phyloP scores from a whole-genome alignment of 2,329 filamentous ascomycete species.

The Cyanodermella asteris region DNA sequence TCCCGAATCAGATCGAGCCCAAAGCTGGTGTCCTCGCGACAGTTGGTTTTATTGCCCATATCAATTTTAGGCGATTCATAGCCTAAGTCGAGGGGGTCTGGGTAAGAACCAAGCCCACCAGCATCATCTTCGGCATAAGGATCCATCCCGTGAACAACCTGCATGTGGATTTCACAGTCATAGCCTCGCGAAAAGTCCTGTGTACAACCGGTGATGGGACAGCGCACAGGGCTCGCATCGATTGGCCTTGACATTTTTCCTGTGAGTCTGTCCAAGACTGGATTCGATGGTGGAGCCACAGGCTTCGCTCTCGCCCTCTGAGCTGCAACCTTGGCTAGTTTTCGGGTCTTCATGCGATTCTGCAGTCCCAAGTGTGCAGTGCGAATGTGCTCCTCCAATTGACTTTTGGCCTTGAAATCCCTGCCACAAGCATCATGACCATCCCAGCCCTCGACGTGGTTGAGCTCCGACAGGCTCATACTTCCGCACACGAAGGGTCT shows the following conservation, averaged over 20 bases:
- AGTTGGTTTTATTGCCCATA: too few relatives aligned
- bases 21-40: too few relatives aligned
- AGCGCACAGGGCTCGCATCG: too few relatives aligned
- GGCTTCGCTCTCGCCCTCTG: constrained; percentile 13
- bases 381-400: constrained; percentile 65
- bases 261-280: constrained; percentile 27
- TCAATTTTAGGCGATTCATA: too few relatives aligned
- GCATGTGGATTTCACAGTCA: constrained; percentile 35
- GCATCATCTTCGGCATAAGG: too few relatives aligned
- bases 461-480: constrained; percentile 32
- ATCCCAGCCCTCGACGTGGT: constrained; percentile 42
- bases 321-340: constrained; percentile 6
- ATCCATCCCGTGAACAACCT: constrained; percentile 20
- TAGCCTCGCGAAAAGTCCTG: constrained; percentile 34
- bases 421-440: constrained; percentile 48
- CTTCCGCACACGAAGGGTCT: constrained; percentile 58
- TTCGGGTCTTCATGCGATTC: constrained; percentile 15
- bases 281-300: constrained; percentile 31
- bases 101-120: too few relatives aligned
- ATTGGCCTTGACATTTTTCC: too few relatives aligned
- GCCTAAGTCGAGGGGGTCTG: too few relatives aligned
- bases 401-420: constrained; percentile 53
- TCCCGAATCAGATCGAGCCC: too few relatives aligned
- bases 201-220: constrained; percentile 27
- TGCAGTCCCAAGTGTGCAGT: constrained; percentile 53